Evolutionary conservation across 352 stramenopile genomes (phyloP).

Genomic region (Saprolegnia diclina): DNA sequence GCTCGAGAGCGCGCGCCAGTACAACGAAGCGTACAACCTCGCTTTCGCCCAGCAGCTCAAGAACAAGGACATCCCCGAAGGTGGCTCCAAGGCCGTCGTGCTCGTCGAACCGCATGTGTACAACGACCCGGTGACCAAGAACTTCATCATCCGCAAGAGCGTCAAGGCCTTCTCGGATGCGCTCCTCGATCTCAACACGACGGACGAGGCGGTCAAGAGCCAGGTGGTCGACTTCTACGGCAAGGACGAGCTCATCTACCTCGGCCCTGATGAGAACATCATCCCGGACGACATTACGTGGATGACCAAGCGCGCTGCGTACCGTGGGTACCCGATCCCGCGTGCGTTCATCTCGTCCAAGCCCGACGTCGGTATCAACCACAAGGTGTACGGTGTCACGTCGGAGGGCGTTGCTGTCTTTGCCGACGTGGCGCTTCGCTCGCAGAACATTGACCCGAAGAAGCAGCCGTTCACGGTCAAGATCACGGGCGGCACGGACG

Average conservation of each 20-base stretch:
- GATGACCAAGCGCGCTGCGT: constrained; percentile 90
- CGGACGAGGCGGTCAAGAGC: constrained; percentile 77
- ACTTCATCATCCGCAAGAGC: constrained; percentile 91
- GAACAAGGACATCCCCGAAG: constrained; percentile 99
- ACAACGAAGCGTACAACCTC: constrained; percentile 95
- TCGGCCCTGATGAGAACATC: constrained; percentile 97
- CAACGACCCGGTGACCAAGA: constrained; percentile 58
- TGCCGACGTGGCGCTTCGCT: constrained; percentile 90
- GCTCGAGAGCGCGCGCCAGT: constrained; percentile 88
- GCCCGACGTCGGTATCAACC: constrained; percentile 94
- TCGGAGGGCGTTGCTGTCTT: constrained; percentile 96
- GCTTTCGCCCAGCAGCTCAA: constrained; percentile 97
- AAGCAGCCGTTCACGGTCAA: constrained; percentile 92
- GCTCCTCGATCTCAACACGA: constrained; percentile 93
- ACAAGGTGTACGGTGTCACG: constrained; percentile 98
- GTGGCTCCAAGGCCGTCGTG: constrained; percentile 94
- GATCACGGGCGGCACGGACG: constrained; percentile 95
- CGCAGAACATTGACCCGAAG: constrained; percentile 84
- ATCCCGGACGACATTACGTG: constrained; percentile 94
- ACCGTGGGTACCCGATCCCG: constrained; percentile 92
- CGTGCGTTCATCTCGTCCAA: constrained; percentile 97
- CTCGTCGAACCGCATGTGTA: constrained; percentile 91
- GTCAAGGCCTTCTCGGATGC: constrained; percentile 96
- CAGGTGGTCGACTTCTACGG: constrained; percentile 81
- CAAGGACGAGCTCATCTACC: constrained; percentile 92